Percentiles rank a stretch among this genome's conserved stretches.
phyloP scores from a whole-genome alignment of 495 filamentous ascomycete genomes.

The Daldinia childiae region DNA sequence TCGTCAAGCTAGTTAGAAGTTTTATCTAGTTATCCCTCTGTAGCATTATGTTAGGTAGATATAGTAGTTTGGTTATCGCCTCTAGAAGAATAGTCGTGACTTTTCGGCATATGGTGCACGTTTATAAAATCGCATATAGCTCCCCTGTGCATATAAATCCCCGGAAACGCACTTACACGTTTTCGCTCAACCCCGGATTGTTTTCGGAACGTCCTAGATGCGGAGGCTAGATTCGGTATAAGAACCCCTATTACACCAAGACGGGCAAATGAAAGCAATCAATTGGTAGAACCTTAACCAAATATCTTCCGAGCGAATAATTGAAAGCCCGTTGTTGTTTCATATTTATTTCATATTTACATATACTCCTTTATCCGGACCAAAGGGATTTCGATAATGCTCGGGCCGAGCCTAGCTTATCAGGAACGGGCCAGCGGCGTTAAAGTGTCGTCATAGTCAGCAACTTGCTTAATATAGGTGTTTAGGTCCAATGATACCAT shows the following conservation, averaged over 20 bases:
- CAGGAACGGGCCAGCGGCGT: slow-evolving; percentile 36
- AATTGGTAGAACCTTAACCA: not conserved
- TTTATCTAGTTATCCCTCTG: not conserved
- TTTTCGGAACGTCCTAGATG: not conserved
- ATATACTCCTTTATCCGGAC: slow-evolving; percentile 17
- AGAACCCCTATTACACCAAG: not conserved
- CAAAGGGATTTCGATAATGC: slow-evolving; percentile 30
- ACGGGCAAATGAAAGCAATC: not conserved
- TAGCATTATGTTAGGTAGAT: not conserved
- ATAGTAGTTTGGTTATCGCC: not conserved
- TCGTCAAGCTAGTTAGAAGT: slow-evolving; percentile 15
- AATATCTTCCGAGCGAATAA: not conserved
- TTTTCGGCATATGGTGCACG: not conserved
- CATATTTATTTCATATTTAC: not conserved
- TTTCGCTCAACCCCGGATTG: not conserved
- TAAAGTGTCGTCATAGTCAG: slow-evolving; percentile 27
- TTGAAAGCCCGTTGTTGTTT: not conserved
- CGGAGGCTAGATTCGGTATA: not conserved
- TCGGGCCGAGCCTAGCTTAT: slow-evolving; percentile 40
- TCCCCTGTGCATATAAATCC: not conserved
- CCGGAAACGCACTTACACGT: not conserved
- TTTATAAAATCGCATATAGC: not conserved
- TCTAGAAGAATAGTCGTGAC: not conserved
- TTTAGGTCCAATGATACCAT: not conserved
- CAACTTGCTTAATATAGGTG: not conserved